Conservation (phyloP, 2,329 filamentous ascomycete genomes). For the Penicillium corylophilum region DNA sequence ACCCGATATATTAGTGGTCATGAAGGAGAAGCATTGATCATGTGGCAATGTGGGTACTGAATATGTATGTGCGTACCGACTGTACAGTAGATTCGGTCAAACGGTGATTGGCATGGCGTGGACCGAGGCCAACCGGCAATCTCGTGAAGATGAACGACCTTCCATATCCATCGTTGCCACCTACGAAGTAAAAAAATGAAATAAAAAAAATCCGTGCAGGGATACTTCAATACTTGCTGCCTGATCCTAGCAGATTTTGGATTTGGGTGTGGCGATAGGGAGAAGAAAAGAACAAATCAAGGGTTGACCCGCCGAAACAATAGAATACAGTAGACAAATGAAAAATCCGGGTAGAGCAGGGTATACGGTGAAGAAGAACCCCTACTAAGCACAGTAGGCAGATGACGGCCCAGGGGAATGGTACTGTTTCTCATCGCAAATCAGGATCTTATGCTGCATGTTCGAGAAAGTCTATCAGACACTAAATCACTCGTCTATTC, state of each 20-base stretch:
- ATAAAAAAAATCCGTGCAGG: slow-evolving; percentile 3
- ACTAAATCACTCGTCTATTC: slow-evolving; percentile 10
- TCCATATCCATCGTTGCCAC: slow-evolving; percentile 16
- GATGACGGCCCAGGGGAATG: slow-evolving; percentile 1
- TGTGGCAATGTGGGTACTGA: too few species aligned
- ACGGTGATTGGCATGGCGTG: slow-evolving; percentile 1
- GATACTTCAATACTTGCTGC: slow-evolving; percentile 9
- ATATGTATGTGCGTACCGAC: too few species aligned
- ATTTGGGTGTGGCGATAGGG: slow-evolving; percentile 1
- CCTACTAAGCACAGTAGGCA: background rate
- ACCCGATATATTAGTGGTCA: too few species aligned
- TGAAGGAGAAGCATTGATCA: too few species aligned
- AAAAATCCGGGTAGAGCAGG: background rate
- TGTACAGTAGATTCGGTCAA: too few species aligned
- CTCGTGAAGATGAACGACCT: slow-evolving; percentile 13
- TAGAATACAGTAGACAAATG: background rate
- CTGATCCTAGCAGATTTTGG: slow-evolving; percentile 8
- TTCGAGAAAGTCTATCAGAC: slow-evolving; percentile 13
- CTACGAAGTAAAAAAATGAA: background rate
- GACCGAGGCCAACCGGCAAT: slow-evolving; percentile 17
- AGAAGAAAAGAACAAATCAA: background rate
- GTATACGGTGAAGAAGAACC: background rate
- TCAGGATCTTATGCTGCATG: slow-evolving; percentile 4
- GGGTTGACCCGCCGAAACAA: background rate
- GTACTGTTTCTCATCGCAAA: slow-evolving; percentile 5